These are phyloP conservation scores for Gypsophila paniculata DNA, from an alignment of 179 eudicot genomes.

Conservation along the genomic window DNA sequence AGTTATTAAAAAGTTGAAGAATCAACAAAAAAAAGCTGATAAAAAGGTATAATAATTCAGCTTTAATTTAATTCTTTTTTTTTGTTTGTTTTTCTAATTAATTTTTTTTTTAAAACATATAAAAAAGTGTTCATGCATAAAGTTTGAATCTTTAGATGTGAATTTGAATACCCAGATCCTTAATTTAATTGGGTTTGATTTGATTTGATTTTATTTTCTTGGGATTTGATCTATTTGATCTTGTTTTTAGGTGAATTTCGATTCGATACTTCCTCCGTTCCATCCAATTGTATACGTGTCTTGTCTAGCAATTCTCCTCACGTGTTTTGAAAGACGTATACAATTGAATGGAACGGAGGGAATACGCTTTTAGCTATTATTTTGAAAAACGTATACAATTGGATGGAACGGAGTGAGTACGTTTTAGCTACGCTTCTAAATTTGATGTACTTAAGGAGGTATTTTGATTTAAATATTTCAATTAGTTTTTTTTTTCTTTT, in stretches of 20 bases:
- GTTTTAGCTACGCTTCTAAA: background rate
- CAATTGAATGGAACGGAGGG: no score
- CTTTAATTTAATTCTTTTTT: background rate
- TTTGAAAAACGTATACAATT: no score
- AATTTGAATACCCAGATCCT: slow-evolving; percentile 24
- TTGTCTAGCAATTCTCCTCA: no score
- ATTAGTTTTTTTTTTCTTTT: background rate
- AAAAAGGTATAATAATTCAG: no score
- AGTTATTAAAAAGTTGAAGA: background rate
- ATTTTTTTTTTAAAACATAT: no score
- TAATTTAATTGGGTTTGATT: slow-evolving; percentile 10
- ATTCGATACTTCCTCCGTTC: slow-evolving; percentile 3
- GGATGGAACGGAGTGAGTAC: no score
- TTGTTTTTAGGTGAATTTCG: slow-evolving; percentile 16
- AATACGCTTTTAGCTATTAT: no score
- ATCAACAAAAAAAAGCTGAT: background rate
- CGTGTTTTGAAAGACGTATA: no score
- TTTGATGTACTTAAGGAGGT: background rate
- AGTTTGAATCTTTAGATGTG: slow-evolving; percentile 22
- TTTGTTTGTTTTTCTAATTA: background rate
- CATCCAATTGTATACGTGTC: no score
- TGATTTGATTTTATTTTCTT: background rate
- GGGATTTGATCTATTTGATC: slow-evolving; percentile 26
- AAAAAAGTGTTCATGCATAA: background rate
- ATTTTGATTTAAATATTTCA: background rate